Percentiles rank a stretch among this genome's conserved stretches.
phyloP scores from a whole-genome alignment of 163 green algal species.

The Scenedesmus sp. region DNA sequence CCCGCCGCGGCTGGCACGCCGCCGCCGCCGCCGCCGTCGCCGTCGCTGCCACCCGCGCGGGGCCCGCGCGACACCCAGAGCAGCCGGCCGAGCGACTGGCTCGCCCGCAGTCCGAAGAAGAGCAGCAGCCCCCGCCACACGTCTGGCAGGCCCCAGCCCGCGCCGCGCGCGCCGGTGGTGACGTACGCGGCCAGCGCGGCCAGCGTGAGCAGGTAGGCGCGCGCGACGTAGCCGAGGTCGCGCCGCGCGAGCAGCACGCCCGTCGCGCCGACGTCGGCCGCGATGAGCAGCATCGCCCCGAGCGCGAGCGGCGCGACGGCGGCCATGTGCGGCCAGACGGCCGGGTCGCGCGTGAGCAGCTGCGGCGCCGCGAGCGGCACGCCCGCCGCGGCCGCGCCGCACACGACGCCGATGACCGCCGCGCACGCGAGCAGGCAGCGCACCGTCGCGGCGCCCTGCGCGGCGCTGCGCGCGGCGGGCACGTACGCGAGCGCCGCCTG shows the following conservation, averaged over 20 bases:
- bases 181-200: conserved; percentile 57
- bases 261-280: conserved; percentile 56
- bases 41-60: no score
- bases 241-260: conserved; percentile 55
- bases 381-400: conserved; percentile 42
- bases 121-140: conserved; percentile 77
- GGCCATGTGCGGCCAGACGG: conserved; percentile 61
- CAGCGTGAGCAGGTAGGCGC: conserved; percentile 64
- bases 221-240: conserved; percentile 59
- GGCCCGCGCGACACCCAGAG: conserved; percentile 12
- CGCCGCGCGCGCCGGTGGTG: conserved; percentile 1
- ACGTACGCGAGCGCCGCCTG: conserved; percentile 74
- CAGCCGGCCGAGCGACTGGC: conserved; percentile 56
- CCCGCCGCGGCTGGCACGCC: no score
- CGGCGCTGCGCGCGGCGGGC: conserved; percentile 42
- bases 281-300: conserved; percentile 53
- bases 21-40: no score
- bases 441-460: conserved; percentile 43
- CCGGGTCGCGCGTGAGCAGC: conserved; percentile 62
- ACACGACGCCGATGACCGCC: conserved; percentile 46
- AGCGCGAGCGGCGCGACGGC: conserved; percentile 40
- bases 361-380: conserved; percentile 51
- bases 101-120: conserved; percentile 71
- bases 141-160: conserved; percentile 55
- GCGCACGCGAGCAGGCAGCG: conserved; percentile 53